Evolutionary conservation across 208 protist species (phyloP).

Genomic region (Acanthamoeba lenticulata): DNA sequence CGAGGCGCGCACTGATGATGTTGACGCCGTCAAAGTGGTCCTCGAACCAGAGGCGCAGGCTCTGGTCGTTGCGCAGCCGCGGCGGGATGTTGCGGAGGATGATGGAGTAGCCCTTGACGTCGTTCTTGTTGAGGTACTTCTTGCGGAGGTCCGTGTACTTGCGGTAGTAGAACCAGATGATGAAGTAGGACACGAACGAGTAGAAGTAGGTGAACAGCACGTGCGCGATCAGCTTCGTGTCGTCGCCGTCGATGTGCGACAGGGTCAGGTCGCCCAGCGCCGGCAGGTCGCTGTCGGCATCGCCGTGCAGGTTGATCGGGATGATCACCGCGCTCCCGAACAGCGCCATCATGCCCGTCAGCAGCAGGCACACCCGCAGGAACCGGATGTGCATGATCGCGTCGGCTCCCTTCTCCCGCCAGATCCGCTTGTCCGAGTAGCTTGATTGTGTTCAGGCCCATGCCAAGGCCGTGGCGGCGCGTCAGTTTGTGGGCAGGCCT

Average conservation of each 20-base stretch:
- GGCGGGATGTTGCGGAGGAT: conserved; percentile 13
- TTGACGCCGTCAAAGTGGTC: conserved; percentile 39
- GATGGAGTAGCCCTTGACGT: conserved; percentile 31
- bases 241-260: background rate
- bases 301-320: conserved; percentile 36
- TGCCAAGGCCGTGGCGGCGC: background rate
- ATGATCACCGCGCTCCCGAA: conserved; percentile 33
- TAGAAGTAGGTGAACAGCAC: conserved; percentile 58
- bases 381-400: conserved; percentile 50
- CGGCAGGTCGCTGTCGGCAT: background rate
- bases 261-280: conserved; percentile 29
- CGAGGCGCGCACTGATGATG: background rate
- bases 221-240: conserved; percentile 58
- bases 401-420: conserved; percentile 44
- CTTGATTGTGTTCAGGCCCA: background rate
- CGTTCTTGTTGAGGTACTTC: conserved; percentile 64
- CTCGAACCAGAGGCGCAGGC: conserved; percentile 22
- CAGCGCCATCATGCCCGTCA: conserved; percentile 52
- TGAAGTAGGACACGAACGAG: conserved; percentile 39
- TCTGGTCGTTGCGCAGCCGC: conserved; percentile 3
- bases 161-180: conserved; percentile 49
- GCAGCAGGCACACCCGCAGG: conserved; percentile 28
- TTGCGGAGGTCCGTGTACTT: conserved; percentile 59
- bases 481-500: background rate
- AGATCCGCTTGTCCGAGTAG: conserved; percentile 41